Base-by-base conservation (phyloP, 176 grass and related monocot species). In the Bolboschoenus planiculmis region DNA sequence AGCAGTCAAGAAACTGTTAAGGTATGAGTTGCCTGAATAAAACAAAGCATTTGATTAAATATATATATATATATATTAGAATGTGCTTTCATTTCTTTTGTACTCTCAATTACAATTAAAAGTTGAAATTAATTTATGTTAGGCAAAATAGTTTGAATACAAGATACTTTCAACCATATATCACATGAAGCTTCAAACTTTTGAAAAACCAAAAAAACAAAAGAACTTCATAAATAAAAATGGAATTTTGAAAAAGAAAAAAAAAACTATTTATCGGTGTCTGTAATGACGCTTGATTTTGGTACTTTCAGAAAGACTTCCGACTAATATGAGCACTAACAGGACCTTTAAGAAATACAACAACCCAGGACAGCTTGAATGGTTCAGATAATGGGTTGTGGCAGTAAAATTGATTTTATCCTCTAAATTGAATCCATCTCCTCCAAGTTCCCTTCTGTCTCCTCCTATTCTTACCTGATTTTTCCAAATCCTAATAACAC, bases 1-100 rank as follows among this genome's bases (percentile, higher is more conserved):
- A 60, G 88, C 88, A 93, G 61, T 94, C 84, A 98, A 74, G 79
- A 98, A 84, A 91, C 83, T 84, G 87, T 85, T 83, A 76, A 93
- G 91, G 78, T 75, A 85, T 80, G 85, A 83, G 78, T 88, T 90
- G 68, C 92, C 92, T 98, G 87, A 40, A 93, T 33, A 87, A 63
- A 33, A 86, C n/a, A 85, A 53, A 57, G 3, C 5, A 89, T 59
- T 60, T 50, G 37, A 55, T 83, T 84, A 64, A 47, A 74, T 15
- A 48, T 27, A 74, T 11, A 4, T 40, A 74, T 15, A 48, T 27
- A 74, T 11, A 4, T 40, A 74, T 26, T 71, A 71, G 20, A 27
- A 47, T 47, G 36, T 74, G 40, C 23, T 15, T 74, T 74, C 31
- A 65, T 35, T 35, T 65, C 30, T 36, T 35, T 65, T 65, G 31